Evolutionary conservation across 2,329 filamentous ascomycete genomes (phyloP).

Genomic region (Magnaporthiopsis incrustans): DNA sequence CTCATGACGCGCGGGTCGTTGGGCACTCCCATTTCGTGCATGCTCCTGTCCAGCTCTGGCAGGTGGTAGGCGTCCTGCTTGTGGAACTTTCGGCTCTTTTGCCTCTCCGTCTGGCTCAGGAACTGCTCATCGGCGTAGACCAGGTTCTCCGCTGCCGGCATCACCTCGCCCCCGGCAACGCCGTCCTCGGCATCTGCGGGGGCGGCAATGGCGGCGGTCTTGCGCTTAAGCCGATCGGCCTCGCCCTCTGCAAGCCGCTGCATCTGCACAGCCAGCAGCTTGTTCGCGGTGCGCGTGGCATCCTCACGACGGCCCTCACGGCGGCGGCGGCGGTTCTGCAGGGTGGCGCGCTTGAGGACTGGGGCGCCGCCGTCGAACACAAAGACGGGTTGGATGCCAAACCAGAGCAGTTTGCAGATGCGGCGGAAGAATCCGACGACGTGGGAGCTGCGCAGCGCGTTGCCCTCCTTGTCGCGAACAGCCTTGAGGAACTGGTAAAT

Average conservation of each 20-base stretch:
- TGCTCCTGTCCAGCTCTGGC: conserved; percentile 68
- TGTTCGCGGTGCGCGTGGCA: conserved; percentile 84
- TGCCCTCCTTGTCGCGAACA: conserved; percentile 95
- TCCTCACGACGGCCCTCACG: conserved; percentile 88
- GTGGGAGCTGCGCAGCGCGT: conserved; percentile 91
- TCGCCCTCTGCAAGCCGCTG: conserved; percentile 81
- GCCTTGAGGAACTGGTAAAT: conserved; percentile 99
- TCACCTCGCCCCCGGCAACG: conserved; percentile 50
- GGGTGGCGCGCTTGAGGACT: conserved; percentile 81
- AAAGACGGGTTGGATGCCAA: conserved; percentile 93
- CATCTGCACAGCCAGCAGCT: conserved; percentile 89
- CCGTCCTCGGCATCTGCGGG: conserved; percentile 39
- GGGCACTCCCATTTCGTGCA: conserved; percentile 79
- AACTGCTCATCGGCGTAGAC: conserved; percentile 89
- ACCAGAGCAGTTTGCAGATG: conserved; percentile 95
- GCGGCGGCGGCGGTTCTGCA: conserved; percentile 66
- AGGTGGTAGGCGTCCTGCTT: conserved; percentile 95
- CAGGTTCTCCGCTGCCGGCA: conserved; percentile 60
- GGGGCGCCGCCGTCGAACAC: conserved; percentile 97
- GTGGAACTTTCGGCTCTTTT: conserved; percentile 67
- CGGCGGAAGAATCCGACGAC: conserved; percentile 96
- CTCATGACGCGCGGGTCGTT: conserved; percentile 97
- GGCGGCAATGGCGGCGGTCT: conserved; percentile 27
- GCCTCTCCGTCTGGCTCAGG: conserved; percentile 69
- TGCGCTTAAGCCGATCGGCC: conserved; percentile 47